Base-by-base conservation (phyloP, 352 stramenopile species). In the Pythium aphanidermatum region DNA sequence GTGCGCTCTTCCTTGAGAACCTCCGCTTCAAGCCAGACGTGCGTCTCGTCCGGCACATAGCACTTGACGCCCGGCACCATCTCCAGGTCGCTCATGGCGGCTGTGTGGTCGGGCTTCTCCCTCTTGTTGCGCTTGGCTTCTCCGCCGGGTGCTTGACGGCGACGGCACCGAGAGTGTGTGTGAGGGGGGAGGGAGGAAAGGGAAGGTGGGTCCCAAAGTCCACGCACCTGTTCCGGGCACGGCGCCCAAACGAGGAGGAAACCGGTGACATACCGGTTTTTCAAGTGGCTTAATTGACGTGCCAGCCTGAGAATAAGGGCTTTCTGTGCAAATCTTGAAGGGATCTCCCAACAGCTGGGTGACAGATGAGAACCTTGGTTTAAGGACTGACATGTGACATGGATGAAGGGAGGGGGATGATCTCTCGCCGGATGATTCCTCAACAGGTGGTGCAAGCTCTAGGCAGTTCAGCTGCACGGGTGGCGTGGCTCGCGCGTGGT, bases 41-140 rank as follows among this genome's bases (percentile, higher is more conserved):
- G 74, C 12, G 58, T 80, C 63, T 90, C 78, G 49, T 93, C 79
- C 8, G 82, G 82, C 55, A 93, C 79, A 57, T 90, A 93, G 77
- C 76, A 90, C 72, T 86, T 87, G 59, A 63, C 70, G 28, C 82
- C 82, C 17, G 59, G 54, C 38, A 83, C 71, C 63, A 86, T 77
- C 58, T 86, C 70, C 12, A 60, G 52, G 42, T 60, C 52, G 23
- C 52, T 60, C 52, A 60, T 60, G 52, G 26, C 45, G 11, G 29
- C 36, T 29, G 31, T 28, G 24, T 43, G 32, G 19, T 19, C 16
- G 17, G 26, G 16, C 31, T n/a, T 51, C 10, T 32, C 11, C 21
- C n/a, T n/a, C n/a, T n/a, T n/a, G n/a, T n/a, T n/a, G n/a, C n/a
- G n/a, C n/a, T n/a, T 28, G 21, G 29, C 29, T 33, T 44, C n/a